Percentiles rank a stretch among this genome's conserved stretches.
Conservation (phyloP, 129 eudicot genomes). For the Pittosporum tobira region DNA sequence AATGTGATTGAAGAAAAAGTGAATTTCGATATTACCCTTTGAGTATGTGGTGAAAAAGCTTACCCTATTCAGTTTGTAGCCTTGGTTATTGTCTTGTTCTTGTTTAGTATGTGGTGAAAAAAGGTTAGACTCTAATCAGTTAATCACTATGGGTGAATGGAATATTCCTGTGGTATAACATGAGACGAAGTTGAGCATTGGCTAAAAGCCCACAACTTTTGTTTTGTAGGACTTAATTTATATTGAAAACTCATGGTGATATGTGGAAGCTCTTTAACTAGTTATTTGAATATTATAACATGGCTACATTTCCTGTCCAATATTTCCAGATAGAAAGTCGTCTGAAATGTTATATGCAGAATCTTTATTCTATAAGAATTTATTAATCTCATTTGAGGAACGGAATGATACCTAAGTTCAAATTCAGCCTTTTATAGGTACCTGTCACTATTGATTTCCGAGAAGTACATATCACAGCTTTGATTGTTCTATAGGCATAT, state of each 20-base stretch:
- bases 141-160: too few relatives aligned
- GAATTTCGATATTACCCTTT: too few relatives aligned
- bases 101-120: too few relatives aligned
- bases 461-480: too few relatives aligned
- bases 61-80: conserved; percentile 1
- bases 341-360: background rate
- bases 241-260: background rate
- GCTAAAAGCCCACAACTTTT: background rate
- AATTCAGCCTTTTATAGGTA: too few relatives aligned
- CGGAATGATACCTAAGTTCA: too few relatives aligned
- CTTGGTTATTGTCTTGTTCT: too few relatives aligned
- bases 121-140: background rate
- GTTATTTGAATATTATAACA: background rate
- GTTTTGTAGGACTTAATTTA: background rate
- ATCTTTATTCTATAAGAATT: background rate
- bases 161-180: background rate
- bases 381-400: background rate
- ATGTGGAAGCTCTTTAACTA: too few relatives aligned
- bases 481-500: too few relatives aligned
- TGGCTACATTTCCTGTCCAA: background rate
- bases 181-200: background rate
- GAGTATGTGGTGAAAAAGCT: too few relatives aligned
- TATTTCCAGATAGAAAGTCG: background rate
- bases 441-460: too few relatives aligned
- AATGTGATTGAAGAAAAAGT: too few relatives aligned